phyloP scores from a whole-genome alignment of 106 monocot genomes.

The Phalaenopsis equestris region DNA sequence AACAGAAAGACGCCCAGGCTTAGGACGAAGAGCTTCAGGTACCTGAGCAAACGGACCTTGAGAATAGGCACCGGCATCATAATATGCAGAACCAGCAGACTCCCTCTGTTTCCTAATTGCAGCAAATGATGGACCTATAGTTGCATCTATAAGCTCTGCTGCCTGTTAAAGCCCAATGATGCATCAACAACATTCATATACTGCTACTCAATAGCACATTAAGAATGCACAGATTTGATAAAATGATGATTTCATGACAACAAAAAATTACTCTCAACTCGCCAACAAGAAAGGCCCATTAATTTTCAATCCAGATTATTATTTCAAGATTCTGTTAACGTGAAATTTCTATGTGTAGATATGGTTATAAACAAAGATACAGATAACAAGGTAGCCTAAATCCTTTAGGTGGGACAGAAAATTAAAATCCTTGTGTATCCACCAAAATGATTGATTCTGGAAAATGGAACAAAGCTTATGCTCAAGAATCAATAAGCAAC shows the following conservation, averaged over 20 bases:
- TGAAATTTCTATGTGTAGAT: neutral
- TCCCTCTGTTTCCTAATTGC: conserved; percentile 72
- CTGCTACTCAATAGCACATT: neutral
- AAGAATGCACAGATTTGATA: neutral
- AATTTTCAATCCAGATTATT: neutral
- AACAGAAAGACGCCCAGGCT: conserved; percentile 66
- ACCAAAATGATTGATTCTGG: neutral
- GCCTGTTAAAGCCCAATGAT: conserved; percentile 32
- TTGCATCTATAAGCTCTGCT: conserved; percentile 74
- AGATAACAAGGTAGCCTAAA: neutral
- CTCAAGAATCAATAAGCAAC: neutral
- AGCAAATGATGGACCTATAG: conserved; percentile 53
- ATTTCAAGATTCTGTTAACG: neutral
- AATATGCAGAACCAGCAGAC: conserved; percentile 56
- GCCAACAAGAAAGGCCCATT: neutral
- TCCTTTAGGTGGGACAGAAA: neutral
- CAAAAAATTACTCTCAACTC: neutral
- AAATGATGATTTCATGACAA: neutral
- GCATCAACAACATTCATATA: neutral
- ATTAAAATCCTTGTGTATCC: neutral
- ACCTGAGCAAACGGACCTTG: conserved; percentile 72
- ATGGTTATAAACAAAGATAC: neutral
- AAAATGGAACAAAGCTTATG: neutral
- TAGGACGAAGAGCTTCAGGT: conserved; percentile 90
- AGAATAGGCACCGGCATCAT: conserved; percentile 68